Base-by-base conservation (phyloP, 768 basidiomycete genomes). In the Steccherinum ochraceum region DNA sequence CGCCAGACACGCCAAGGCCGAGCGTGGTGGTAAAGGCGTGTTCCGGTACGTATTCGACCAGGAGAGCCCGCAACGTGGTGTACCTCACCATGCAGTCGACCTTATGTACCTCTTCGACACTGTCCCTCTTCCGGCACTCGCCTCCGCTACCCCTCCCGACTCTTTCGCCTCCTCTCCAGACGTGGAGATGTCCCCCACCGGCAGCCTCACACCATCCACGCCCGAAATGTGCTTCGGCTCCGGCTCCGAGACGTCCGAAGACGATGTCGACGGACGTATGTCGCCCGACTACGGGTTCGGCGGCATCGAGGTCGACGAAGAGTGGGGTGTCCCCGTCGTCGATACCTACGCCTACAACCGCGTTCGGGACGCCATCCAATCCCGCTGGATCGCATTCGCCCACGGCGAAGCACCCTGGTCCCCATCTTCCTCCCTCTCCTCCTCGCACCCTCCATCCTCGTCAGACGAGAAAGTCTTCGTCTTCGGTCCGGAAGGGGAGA, bases 1-100 rank as follows among this genome's bases (percentile, higher is more conserved):
- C 27, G 77, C 75, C 2, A 68, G 75, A 47, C 73, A 72, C 48
- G 74, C 78, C 1, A 73, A 73, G 49, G 69, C 65, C 16, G 77
- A 74, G 45, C 70, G 78, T 2, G 73, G 75, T 12, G 84, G 80
- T 1, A 70, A 70, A 39, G 76, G 77, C n/a, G 85, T 88, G 4
- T 90, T 82, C 81, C 75, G 88, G 51, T 90, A 86, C 58, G 80
- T 87, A 16, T 90, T 90, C 61, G 88, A 90, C 65, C 88, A 90
- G 67, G 88, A 87, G 58, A 79, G 83, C 1, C 84, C 86, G 7
- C 70, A 75, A 20, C 73, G 79, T 44, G 79, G 80, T 12, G 63
- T 79, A 18, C 79, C 86, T 2, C 86, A 87, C 60, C 84, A 89
- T 61, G 80, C 76, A 1, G 79, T 80, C 0, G 88, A 89, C 62